Evolutionary conservation across 208 protist genomes (phyloP).

Genomic region (Acanthamoeba lenticulata): DNA sequence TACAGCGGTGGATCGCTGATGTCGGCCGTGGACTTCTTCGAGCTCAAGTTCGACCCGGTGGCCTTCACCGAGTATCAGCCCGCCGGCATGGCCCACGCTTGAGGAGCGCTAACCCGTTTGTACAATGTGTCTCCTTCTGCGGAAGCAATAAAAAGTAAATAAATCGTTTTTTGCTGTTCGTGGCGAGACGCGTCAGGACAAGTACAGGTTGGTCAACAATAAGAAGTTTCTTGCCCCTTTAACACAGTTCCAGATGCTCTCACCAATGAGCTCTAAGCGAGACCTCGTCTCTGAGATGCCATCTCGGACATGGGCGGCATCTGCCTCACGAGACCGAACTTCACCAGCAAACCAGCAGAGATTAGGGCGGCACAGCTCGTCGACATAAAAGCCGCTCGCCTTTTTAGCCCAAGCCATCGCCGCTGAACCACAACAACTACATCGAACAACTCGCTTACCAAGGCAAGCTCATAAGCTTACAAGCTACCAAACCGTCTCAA

Average conservation of each 20-base stretch:
- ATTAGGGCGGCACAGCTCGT: neutral
- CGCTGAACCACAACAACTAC: neutral
- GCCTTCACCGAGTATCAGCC: neutral
- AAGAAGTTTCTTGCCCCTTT: neutral
- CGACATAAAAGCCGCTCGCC: no score
- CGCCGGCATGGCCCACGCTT: neutral
- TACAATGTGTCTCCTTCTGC: neutral
- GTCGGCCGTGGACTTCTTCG: neutral
- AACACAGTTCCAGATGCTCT: neutral
- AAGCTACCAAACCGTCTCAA: neutral
- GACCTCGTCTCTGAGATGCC: neutral
- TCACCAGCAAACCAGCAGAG: neutral
- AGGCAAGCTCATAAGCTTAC: neutral
- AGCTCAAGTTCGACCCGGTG: conserved; percentile 32
- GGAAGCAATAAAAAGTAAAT: no score
- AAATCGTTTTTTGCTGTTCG: neutral
- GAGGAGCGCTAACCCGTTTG: neutral
- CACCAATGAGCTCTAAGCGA: neutral
- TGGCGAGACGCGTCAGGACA: no score
- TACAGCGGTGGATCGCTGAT: conserved; percentile 17
- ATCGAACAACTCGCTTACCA: neutral
- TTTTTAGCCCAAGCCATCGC: neutral
- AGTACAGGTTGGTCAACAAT: no score
- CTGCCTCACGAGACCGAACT: neutral
- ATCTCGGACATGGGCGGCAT: no score